A percentile compares a stretch with the other conserved stretches of the same genome.
Evolutionary conservation across 768 basidiomycete species (phyloP).

Genomic region (Pulveroboletus sp.): DNA sequence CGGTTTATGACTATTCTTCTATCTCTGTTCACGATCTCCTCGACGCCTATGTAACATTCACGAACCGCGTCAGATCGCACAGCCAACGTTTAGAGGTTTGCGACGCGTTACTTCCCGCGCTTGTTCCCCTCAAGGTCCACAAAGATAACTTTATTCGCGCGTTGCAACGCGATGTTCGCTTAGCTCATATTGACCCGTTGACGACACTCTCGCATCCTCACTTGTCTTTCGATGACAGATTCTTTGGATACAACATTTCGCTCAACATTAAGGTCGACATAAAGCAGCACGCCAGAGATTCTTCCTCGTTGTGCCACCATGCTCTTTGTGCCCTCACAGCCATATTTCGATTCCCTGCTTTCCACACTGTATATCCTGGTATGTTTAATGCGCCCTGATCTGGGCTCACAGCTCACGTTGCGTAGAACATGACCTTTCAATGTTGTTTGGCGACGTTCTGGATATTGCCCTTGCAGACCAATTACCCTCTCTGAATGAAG

Average conservation of each 20-base stretch:
- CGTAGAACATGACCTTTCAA: constrained; percentile 42
- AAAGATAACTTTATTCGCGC: constrained; percentile 37
- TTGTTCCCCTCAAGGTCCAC: constrained; percentile 32
- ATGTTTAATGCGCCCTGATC: constrained; percentile 18
- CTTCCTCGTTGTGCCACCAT: constrained; percentile 47
- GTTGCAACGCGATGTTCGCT: constrained; percentile 50
- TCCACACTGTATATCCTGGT: constrained; percentile 51
- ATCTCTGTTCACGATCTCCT: constrained; percentile 52
- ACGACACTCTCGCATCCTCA: constrained; percentile 9
- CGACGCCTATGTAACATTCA: constrained; percentile 58
- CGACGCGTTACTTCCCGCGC: constrained; percentile 13
- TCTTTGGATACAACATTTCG: neutral
- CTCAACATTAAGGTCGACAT: constrained; percentile 32
- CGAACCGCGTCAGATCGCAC: constrained; percentile 37
- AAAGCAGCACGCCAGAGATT: constrained; percentile 38
- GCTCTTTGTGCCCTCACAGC: constrained; percentile 50
- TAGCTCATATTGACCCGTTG: constrained; percentile 37
- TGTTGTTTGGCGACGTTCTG: constrained; percentile 44
- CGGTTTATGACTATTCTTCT: constrained; percentile 35
- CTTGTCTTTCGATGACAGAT: constrained; percentile 1
- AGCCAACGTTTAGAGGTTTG: constrained; percentile 1
- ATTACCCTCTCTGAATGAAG: constrained; percentile 37
- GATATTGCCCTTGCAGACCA: constrained; percentile 35
- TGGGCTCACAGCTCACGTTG: neutral
- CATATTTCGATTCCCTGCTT: constrained; percentile 44